A percentile compares a stretch with the other conserved stretches of the same genome.
Evolutionary conservation across 805 yeast genomes (phyloP).

Genomic region (Myxozyma vanderwaltii): DNA sequence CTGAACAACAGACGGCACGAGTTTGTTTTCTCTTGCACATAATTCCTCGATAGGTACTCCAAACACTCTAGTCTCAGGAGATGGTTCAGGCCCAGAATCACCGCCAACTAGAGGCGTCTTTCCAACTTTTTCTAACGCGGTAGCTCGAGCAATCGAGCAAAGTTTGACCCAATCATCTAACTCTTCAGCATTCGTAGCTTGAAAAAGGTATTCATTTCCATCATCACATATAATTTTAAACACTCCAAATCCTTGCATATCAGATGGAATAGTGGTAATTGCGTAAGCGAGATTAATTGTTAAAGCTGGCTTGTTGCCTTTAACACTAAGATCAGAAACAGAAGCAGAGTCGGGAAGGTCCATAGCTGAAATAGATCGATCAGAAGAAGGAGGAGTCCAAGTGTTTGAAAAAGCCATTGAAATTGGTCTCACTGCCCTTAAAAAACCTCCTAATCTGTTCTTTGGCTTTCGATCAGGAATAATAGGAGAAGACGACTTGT

Average conservation of each 20-base stretch:
- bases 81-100: background rate
- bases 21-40: constrained; percentile 67
- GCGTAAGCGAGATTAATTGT: constrained; percentile 50
- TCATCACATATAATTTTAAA: constrained; percentile 51
- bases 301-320: constrained; percentile 51
- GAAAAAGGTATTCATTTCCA: constrained; percentile 63
- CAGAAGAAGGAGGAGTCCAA: constrained; percentile 40
- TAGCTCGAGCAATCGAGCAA: constrained; percentile 37
- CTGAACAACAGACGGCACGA: constrained; percentile 66
- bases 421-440: constrained; percentile 46
- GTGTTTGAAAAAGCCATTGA: constrained; percentile 43
- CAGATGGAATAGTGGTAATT: constrained; percentile 48
- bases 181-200: constrained; percentile 62
- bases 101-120: background rate
- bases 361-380: constrained; percentile 51
- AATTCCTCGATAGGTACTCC: constrained; percentile 82
- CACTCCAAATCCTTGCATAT: constrained; percentile 32
- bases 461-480: constrained; percentile 5
- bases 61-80: constrained; percentile 53
- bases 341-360: constrained; percentile 61
- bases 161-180: constrained; percentile 71
- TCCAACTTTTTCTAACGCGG: constrained; percentile 18
- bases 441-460: constrained; percentile 44
- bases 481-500: background rate
- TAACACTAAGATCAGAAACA: constrained; percentile 38